Evolutionary conservation across 495 filamentous ascomycete genomes (phyloP).

Genomic region (Usnea hakonensis): DNA sequence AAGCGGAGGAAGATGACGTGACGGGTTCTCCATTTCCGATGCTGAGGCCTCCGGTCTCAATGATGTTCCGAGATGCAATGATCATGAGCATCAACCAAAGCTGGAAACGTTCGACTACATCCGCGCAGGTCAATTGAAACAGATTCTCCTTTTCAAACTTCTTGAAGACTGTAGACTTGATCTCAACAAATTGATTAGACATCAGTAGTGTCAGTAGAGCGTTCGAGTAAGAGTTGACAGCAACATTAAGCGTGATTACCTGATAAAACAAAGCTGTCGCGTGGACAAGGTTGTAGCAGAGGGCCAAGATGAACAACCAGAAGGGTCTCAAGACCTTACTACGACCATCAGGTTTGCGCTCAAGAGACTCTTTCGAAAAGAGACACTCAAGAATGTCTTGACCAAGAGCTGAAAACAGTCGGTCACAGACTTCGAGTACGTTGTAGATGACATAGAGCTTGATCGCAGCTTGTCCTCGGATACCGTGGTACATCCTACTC

Average conservation of each 20-base stretch:
- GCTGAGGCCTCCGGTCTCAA: conserved; percentile 71
- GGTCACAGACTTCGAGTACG: conserved; percentile 81
- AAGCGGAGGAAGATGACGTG: conserved; percentile 42
- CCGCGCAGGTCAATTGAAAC: conserved; percentile 92
- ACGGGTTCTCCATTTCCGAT: conserved; percentile 34
- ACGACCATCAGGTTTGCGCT: conserved; percentile 75
- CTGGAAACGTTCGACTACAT: conserved; percentile 95
- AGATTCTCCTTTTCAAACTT: conserved; percentile 72
- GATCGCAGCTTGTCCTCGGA: conserved; percentile 90
- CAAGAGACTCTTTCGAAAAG: conserved; percentile 84
- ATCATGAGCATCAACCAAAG: conserved; percentile 95
- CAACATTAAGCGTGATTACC: conserved; percentile 94
- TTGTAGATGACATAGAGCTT: conserved; percentile 99
- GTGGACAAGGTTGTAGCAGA: conserved; percentile 82
- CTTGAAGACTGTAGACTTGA: conserved; percentile 96
- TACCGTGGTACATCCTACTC: conserved; percentile 96
- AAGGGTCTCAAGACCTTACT: conserved; percentile 89
- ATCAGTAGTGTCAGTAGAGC: conserved; percentile 84
- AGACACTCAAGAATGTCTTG: conserved; percentile 96
- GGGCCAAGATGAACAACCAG: conserved; percentile 79
- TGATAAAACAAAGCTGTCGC: conserved; percentile 88
- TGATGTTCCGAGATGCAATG: conserved; percentile 88
- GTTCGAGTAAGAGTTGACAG: conserved; percentile 98
- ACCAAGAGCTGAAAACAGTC: conserved; percentile 79
- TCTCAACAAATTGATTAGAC: conserved; percentile 96